Conservation (phyloP, 2,329 filamentous ascomycete genomes). For the Ceratocystis huliohia region DNA sequence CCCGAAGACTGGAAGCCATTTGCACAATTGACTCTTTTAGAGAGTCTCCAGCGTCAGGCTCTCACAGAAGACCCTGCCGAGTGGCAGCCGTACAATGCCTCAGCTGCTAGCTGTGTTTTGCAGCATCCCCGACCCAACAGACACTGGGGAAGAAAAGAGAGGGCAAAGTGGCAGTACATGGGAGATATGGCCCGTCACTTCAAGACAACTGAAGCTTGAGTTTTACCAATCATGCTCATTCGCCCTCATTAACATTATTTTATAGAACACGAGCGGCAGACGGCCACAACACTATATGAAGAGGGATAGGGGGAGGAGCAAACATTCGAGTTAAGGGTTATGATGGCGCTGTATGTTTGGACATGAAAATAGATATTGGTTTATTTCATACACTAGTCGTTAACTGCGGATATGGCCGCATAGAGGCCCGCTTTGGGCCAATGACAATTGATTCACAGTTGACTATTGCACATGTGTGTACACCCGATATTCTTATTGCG, state of each 20-base stretch:
- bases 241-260: not conserved
- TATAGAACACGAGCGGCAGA: not conserved
- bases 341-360: not conserved
- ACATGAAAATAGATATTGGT: not conserved
- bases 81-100: constrained; percentile 6
- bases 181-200: constrained; percentile 3
- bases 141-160: constrained; percentile 8
- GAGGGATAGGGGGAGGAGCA: no score
- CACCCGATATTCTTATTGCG: not conserved
- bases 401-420: not conserved
- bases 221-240: not conserved
- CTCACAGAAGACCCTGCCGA: not conserved
- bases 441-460: no score
- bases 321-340: no score
- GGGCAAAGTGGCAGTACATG: constrained; percentile 13
- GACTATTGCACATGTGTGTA: not conserved
- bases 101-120: constrained; percentile 8
- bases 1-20: constrained; percentile 14
- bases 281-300: not conserved
- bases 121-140: constrained; percentile 14
- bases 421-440: no score
- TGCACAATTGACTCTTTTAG: constrained; percentile 10
- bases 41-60: constrained; percentile 7
- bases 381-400: not conserved
- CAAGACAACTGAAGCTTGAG: not conserved